Percentiles rank a stretch among this genome's conserved stretches.
These are phyloP conservation scores for Puccinia polysora DNA, from an alignment of 1,284 basidiomycete genomes.

Conservation along the genomic window DNA sequence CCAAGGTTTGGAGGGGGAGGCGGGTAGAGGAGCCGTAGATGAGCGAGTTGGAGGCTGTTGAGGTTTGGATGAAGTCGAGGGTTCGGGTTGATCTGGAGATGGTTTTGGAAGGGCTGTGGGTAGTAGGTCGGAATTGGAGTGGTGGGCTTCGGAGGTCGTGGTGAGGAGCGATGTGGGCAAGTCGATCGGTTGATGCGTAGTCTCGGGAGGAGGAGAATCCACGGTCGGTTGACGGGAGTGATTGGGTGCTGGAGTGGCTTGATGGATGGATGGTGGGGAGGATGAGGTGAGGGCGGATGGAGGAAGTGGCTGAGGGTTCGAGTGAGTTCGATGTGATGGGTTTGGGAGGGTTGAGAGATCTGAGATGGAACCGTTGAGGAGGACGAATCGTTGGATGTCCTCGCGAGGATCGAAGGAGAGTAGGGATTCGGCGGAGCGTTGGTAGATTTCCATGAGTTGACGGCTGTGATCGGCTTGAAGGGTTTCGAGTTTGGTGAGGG, in stretches of 20 bases:
- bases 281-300: background rate
- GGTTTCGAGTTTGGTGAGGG: slow-evolving; percentile 23
- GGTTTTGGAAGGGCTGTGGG: no score
- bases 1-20: background rate
- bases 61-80: background rate
- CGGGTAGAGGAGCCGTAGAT: background rate
- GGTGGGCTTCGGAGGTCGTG: background rate
- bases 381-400: slow-evolving; percentile 20
- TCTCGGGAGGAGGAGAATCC: slow-evolving; percentile 1
- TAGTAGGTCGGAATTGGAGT: background rate
- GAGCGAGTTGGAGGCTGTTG: background rate
- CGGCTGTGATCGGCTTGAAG: slow-evolving; percentile 15
- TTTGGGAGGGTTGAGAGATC: background rate
- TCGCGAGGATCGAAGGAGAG: slow-evolving; percentile 11
- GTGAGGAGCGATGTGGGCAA: no score
- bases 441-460: slow-evolving; percentile 17
- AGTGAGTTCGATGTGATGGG: background rate
- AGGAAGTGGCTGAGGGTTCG: background rate
- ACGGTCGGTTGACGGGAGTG: background rate
- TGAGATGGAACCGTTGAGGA: slow-evolving; percentile 1
- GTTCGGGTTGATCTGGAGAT: background rate
- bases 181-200: no score
- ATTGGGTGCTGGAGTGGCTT: background rate
- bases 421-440: background rate
- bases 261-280: background rate